Evolutionary conservation across 331 rosid species (phyloP), one percentile per base, ranked within the genome.

Genomic region (Pyrus hybrid): DNA sequence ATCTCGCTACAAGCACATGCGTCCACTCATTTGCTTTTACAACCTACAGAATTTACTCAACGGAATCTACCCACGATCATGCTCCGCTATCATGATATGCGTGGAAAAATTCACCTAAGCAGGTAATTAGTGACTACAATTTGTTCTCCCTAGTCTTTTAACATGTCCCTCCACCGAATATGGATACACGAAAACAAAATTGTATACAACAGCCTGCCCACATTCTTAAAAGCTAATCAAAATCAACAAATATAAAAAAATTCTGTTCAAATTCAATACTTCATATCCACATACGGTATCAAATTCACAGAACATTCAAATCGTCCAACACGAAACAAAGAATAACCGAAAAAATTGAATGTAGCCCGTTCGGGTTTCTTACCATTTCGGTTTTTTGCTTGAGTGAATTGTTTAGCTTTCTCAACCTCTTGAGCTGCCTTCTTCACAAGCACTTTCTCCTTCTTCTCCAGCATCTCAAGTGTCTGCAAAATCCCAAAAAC

Each of bases 401-500:
- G 87, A 5, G 97, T 86, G 81, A 74, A 90, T 53, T 88, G 96
- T 68, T 92, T 94, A 17, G 99, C 99, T 80, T 73, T 94, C 81
- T 92, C 99, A 74, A 94, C 90, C 83, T 94, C 99, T 1, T 88
- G 90, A 22, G 84, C 35, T 43, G 92, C 96, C 86, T 92, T 94
- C 78, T 91, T 94, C 32, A 81, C 68, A 49, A 94, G 93, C 10
- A 92, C 90, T 64, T 88, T 94, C 87, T 94, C 97, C 87, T 94
- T 94, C 80, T 91, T 91, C 92, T 94, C 99, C 32, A 94, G 85
- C 99, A 94, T 91, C 82, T 94, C 97, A 67, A 94, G 97, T 5
- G 99, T 94, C 99, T 94, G 82, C 72, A 82, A 43, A 47, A 77
- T 79, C 75, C 23, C 58, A 14, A 61, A 53, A 75, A 28, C 0